A percentile compares a stretch with the other conserved stretches of the same genome.
These are phyloP conservation scores for Spiromastix sp. DNA, from an alignment of 2,329 filamentous ascomycete species.

Conservation along the genomic window DNA sequence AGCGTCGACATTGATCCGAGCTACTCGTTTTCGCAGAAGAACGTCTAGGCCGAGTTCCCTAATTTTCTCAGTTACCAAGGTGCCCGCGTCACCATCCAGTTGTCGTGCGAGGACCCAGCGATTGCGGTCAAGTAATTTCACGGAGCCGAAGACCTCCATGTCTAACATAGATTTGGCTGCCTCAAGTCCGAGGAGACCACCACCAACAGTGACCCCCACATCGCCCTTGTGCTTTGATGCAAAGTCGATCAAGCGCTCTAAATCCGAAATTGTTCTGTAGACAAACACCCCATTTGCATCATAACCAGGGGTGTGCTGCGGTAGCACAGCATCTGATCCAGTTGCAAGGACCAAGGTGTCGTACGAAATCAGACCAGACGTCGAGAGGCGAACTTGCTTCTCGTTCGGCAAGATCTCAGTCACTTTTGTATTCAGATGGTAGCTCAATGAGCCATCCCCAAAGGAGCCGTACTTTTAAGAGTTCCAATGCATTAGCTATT, in stretches of 20 bases:
- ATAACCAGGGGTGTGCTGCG: constrained; percentile 60
- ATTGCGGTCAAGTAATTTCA: constrained; percentile 74
- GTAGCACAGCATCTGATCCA: constrained; percentile 73
- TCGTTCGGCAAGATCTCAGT: constrained; percentile 52
- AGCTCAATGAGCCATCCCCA: constrained; percentile 57
- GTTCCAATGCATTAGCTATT: constrained; percentile 6
- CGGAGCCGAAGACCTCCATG: constrained; percentile 59
- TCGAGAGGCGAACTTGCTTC: constrained; percentile 60
- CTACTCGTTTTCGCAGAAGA: constrained; percentile 64
- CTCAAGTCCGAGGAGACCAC: constrained; percentile 75
- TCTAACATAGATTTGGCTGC: constrained; percentile 90
- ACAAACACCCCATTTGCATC: constrained; percentile 80
- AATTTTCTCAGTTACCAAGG: constrained; percentile 74
- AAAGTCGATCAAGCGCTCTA: constrained; percentile 66
- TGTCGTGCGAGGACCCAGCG: constrained; percentile 75
- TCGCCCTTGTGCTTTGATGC: constrained; percentile 56
- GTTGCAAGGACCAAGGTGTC: constrained; percentile 77
- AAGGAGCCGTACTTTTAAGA: constrained; percentile 54
- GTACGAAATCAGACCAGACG: constrained; percentile 61
- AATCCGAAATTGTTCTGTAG: constrained; percentile 74
- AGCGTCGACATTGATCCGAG: constrained; percentile 57
- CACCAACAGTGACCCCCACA: constrained; percentile 58
- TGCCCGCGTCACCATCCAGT: constrained; percentile 69
- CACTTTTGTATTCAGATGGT: constrained; percentile 65
- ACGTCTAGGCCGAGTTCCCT: constrained; percentile 69